phyloP scores from a whole-genome alignment of 441 rosid species.

The Eruca vesicaria region DNA sequence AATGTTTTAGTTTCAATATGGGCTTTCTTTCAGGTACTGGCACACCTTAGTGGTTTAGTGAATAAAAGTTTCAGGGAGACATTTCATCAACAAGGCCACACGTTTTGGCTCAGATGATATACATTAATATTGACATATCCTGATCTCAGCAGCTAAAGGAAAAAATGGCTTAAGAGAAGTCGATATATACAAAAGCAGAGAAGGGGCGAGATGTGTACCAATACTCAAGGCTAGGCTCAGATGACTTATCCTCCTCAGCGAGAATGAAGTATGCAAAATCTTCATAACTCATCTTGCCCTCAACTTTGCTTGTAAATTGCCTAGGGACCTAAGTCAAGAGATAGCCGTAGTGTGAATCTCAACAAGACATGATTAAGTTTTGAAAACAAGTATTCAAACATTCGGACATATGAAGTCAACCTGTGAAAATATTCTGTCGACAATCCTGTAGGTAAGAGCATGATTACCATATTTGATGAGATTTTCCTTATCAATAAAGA shows the following conservation, averaged over 20 bases:
- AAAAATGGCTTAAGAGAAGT: not conserved
- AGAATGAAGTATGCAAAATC: conserved; percentile 97
- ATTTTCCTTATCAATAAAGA: conserved; percentile 59
- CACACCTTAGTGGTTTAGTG: not conserved
- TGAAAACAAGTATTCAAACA: not conserved
- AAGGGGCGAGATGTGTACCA: conserved; percentile 48
- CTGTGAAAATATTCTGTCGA: conserved; percentile 69
- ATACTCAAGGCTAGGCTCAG: conserved; percentile 97
- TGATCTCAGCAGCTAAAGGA: not conserved
- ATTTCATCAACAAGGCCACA: not conserved
- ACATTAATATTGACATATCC: not conserved
- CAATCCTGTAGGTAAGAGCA: conserved; percentile 66
- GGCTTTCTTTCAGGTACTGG: not conserved
- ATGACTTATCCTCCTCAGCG: conserved; percentile 96
- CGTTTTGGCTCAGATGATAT: conserved; percentile 27
- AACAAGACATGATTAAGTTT: not conserved
- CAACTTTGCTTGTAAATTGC: conserved; percentile 87
- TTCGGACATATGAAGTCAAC: conserved; percentile 37
- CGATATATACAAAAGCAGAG: not conserved
- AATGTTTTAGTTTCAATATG: not conserved
- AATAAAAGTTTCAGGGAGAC: not conserved
- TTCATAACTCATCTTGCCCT: conserved; percentile 99
- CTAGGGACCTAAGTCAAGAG: conserved; percentile 46
- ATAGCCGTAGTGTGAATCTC: not conserved
- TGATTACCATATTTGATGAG: conserved; percentile 60